phyloP scores from a whole-genome alignment of 805 yeast species.

The Metschnikowia cubensis region DNA sequence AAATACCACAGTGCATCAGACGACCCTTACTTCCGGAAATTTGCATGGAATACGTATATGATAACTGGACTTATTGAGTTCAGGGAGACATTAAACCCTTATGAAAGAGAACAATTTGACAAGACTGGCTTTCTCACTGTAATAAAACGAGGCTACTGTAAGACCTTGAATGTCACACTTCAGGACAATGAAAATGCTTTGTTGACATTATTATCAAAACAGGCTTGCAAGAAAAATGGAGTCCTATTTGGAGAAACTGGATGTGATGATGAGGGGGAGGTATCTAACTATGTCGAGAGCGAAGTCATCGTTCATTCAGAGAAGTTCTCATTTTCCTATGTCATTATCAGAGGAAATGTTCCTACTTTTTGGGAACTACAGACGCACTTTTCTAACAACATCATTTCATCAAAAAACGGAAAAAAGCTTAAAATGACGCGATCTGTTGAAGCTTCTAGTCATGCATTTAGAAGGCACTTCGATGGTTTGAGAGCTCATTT shows the following conservation, averaged over 20 bases:
- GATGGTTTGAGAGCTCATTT: slow-evolving; percentile 44
- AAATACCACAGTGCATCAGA: slow-evolving; percentile 24
- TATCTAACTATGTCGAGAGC: slow-evolving; percentile 49
- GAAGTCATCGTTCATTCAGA: slow-evolving; percentile 46
- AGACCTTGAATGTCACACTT: slow-evolving; percentile 36
- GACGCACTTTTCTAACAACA: slow-evolving; percentile 33
- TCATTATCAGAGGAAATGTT: slow-evolving; percentile 49
- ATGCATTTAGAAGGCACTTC: slow-evolving; percentile 49
- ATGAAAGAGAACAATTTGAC: slow-evolving; percentile 43
- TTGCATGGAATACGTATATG: slow-evolving; percentile 52
- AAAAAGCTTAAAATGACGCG: slow-evolving; percentile 44
- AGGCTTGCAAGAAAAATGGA: slow-evolving; percentile 45
- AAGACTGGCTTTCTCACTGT: slow-evolving; percentile 44
- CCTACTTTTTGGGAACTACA: slow-evolving; percentile 55
- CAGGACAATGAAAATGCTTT: slow-evolving; percentile 32
- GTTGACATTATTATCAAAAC: slow-evolving; percentile 50
- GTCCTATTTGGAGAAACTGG: slow-evolving; percentile 56
- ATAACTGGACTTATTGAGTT: slow-evolving; percentile 44
- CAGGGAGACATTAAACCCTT: slow-evolving; percentile 37
- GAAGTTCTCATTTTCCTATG: slow-evolving; percentile 40
- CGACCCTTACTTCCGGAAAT: slow-evolving; percentile 41
- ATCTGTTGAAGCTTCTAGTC: slow-evolving; percentile 51
- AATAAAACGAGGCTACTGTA: slow-evolving; percentile 50
- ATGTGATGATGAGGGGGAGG: slow-evolving; percentile 53
- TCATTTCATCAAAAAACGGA: slow-evolving; percentile 33